phyloP scores from a whole-genome alignment of 2,329 filamentous ascomycete species.

The Sporothrix brunneoviolacea region DNA sequence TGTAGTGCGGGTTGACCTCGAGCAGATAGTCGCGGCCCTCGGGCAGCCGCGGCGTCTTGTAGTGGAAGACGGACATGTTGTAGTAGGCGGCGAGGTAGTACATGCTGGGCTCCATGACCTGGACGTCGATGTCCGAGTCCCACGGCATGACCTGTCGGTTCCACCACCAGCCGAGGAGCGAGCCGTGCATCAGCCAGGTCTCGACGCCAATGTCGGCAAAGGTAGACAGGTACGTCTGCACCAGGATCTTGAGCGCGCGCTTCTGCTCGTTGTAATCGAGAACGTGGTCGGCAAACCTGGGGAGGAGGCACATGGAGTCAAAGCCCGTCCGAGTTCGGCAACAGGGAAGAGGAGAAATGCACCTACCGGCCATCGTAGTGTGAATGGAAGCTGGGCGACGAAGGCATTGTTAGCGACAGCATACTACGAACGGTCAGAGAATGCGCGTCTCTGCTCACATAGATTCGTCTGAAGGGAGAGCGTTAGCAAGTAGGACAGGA shows the following conservation, averaged over 20 bases:
- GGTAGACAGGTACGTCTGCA: conserved; percentile 65
- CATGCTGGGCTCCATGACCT: conserved; percentile 61
- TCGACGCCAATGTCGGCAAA: conserved; percentile 60
- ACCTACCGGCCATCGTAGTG: conserved; percentile 32
- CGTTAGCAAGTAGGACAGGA: background rate
- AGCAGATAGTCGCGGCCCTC: conserved; percentile 40
- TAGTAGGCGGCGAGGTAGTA: conserved; percentile 57
- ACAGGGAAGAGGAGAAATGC: conserved; percentile 8
- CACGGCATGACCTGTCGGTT: conserved; percentile 61
- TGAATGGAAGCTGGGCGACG: conserved; percentile 27
- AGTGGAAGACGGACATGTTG: conserved; percentile 51
- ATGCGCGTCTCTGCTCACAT: background rate
- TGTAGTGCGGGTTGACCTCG: conserved; percentile 41
- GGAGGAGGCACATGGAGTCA: too few species aligned
- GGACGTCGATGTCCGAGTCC: conserved; percentile 72
- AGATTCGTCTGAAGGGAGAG: conserved; percentile 7
- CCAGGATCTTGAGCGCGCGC: conserved; percentile 56
- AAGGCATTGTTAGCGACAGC: background rate
- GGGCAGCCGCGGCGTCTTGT: conserved; percentile 32
- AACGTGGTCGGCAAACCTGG: conserved; percentile 32
- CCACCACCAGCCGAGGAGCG: conserved; percentile 85
- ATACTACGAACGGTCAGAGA: too few species aligned
- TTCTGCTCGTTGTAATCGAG: conserved; percentile 50
- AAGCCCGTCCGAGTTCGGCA: background rate
- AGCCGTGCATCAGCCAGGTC: conserved; percentile 81